Base-by-base conservation (phyloP, 176 grass and related monocot genomes). In the Leersia perrieri region DNA sequence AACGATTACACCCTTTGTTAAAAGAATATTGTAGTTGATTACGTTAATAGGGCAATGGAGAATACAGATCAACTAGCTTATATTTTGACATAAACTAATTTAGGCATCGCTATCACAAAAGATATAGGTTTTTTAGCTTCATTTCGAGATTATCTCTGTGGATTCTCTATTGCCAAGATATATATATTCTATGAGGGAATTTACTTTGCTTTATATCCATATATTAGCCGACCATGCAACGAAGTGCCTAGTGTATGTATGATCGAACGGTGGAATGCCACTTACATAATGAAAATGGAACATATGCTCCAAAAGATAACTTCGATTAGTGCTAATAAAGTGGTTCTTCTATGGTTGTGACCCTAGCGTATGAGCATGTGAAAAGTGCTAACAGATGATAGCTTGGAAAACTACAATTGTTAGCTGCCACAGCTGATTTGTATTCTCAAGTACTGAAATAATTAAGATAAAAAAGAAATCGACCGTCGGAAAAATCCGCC, bases 261-360 rank as follows among this genome's bases (percentile, higher is more conserved):
- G 80, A 74, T 74, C 45, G 33, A 49, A 73, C 78, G 66, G 77
- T 84, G 39, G 80, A 83, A 80, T 80, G 13, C 36, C 81, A 88
- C 87, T 88, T 88, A 74, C 68, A 26, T 9, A 80, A 80, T 18
- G 30, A 44, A 36, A 62, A 75, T 62, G 73, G 87, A 80, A 88
- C 70, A 63, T 84, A 84, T 88, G 76, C 87, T 74, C 39, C 26
- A n/a, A 51, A 34, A 63, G 22, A 23, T 31, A 29, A 69, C 22
- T 75, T 68, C 38, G 11, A 67, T 11, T 69, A 62, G 22, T 9
- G 68, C 26, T 39, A 23, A 83, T 67, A 57, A 69, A 60, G 4
- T 58, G 27, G 29, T 53, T 74, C 70, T 31, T 33, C 33, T 45
- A 23, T 38, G 51, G 6, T 76, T 30, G 72, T 80, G 79, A 74